phyloP scores from a whole-genome alignment of 805 yeast genomes.

The Saccharomyces mikatae region DNA sequence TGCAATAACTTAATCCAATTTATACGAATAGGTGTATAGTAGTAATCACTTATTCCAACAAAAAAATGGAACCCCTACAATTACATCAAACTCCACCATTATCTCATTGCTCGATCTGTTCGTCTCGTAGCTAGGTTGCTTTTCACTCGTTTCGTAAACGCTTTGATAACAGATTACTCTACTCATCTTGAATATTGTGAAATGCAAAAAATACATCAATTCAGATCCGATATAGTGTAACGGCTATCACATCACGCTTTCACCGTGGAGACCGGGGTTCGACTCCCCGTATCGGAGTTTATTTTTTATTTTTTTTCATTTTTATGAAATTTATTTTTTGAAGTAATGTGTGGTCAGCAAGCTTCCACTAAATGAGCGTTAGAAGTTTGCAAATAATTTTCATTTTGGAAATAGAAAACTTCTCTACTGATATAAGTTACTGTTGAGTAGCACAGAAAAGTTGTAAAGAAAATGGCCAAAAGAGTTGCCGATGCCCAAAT shows the following conservation, averaged over 20 bases:
- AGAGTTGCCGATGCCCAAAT: conserved; percentile 62
- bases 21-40: too few species aligned
- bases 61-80: too few species aligned
- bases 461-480: conserved; percentile 43
- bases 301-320: conserved; percentile 3
- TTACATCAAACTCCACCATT: too few species aligned
- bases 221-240: conserved; percentile 31
- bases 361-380: neutral
- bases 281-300: conserved; percentile 34
- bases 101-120: too few species aligned
- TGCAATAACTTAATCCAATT: too few species aligned
- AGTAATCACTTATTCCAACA: too few species aligned
- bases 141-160: too few species aligned
- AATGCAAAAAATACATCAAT: neutral
- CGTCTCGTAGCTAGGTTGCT: too few species aligned
- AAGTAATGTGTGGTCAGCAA: neutral
- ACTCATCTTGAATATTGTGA: too few species aligned
- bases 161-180: too few species aligned
- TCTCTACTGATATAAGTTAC: neutral
- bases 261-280: conserved; percentile 36
- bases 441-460: neutral
- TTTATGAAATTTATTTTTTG: neutral
- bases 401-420: neutral
- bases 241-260: conserved; percentile 35
- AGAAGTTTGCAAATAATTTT: neutral